Evolutionary conservation across 108 stramenopile genomes (phyloP).

Genomic region (Cyclotella distinguenda): DNA sequence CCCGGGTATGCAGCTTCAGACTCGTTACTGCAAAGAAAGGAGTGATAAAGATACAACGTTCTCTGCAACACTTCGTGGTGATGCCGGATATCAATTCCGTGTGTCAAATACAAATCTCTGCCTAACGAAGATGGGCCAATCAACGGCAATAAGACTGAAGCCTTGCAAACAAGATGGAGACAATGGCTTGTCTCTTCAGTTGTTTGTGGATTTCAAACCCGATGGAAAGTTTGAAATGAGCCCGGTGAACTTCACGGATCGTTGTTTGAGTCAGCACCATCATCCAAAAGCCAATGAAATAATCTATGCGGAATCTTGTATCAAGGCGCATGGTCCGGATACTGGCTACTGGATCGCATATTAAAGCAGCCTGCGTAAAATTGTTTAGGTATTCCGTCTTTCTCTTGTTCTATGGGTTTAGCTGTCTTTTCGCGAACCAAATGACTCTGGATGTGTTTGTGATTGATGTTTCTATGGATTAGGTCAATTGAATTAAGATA

Average conservation of each 20-base stretch:
- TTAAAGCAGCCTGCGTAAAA: constrained; percentile 5
- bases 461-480: no score
- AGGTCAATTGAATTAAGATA: no score
- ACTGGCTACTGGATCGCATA: constrained; percentile 11
- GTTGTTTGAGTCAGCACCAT: constrained; percentile 29
- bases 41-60: constrained; percentile 7
- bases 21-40: constrained; percentile 15
- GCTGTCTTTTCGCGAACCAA: no score
- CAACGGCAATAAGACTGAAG: constrained; percentile 8
- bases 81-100: constrained; percentile 10
- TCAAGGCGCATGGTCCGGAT: constrained; percentile 8
- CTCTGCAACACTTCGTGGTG: not conserved
- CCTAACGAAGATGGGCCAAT: constrained; percentile 1
- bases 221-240: constrained; percentile 6
- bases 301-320: constrained; percentile 15
- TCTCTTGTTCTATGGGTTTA: no score
- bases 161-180: constrained; percentile 1
- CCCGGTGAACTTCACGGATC: constrained; percentile 1
- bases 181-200: constrained; percentile 2
- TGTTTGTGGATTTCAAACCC: constrained; percentile 6
- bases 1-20: not conserved
- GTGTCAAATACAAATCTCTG: not conserved
- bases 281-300: constrained; percentile 16
- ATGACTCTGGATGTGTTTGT: no score
- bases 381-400: no score